These are phyloP conservation scores for Fusarium xyrophilum DNA, from an alignment of 2,329 filamentous ascomycete genomes.

Conservation along the genomic window DNA sequence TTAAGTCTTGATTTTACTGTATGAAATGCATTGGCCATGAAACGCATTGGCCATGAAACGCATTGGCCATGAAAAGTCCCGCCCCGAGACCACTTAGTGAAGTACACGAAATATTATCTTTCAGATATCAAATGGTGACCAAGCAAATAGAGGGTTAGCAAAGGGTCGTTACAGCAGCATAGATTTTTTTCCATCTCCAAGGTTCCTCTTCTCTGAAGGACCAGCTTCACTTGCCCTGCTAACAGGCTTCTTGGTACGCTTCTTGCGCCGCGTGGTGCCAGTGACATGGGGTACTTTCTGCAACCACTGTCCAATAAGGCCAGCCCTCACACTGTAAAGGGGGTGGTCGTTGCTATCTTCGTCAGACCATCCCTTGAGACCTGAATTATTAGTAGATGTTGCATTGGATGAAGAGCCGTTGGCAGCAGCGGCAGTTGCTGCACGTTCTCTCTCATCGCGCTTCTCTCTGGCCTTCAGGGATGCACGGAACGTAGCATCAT, in stretches of 20 bases:
- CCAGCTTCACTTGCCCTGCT: slow-evolving; percentile 5
- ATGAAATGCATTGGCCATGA: not conserved
- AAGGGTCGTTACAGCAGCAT: not conserved
- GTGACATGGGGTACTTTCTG: slow-evolving; percentile 59
- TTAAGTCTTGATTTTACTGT: slow-evolving; percentile 6
- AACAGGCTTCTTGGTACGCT: slow-evolving; percentile 39
- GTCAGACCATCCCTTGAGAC: slow-evolving; percentile 64
- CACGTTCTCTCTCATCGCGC: slow-evolving; percentile 56
- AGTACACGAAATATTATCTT: not conserved
- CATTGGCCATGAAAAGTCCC: not conserved
- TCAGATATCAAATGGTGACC: not conserved
- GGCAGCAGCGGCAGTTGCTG: not conserved
- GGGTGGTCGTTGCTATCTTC: slow-evolving; percentile 73
- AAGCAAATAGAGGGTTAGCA: not conserved
- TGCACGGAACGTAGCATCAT: slow-evolving; percentile 69
- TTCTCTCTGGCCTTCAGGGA: slow-evolving; percentile 68
- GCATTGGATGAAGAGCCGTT: not conserved
- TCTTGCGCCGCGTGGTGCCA: slow-evolving; percentile 50
- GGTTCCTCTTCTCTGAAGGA: slow-evolving; percentile 12
- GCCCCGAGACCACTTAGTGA: not conserved
- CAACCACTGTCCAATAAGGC: slow-evolving; percentile 74
- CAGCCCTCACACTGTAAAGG: slow-evolving; percentile 72
- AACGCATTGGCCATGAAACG: no score
- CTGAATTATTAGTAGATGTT: not conserved
- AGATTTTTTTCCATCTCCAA: slow-evolving; percentile 3